Evolutionary conservation across 1,139 yeast genomes (phyloP).

Genomic region (Lodderomyces pseudojiufengensis): DNA sequence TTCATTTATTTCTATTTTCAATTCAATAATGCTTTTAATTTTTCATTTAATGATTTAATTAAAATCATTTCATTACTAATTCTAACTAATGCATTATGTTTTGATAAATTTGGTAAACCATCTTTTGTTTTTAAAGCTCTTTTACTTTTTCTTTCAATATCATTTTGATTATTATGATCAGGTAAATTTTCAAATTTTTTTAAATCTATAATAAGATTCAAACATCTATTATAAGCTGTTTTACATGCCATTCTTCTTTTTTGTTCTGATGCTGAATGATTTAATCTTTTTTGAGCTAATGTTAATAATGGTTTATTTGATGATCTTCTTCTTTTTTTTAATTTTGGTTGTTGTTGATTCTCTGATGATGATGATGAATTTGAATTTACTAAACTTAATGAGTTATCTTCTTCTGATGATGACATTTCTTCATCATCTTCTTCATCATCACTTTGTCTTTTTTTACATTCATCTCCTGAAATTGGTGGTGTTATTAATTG

Average conservation of each 20-base stretch:
- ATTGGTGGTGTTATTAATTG: conserved; percentile 13
- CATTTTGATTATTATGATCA: conserved; percentile 17
- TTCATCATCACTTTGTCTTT: conserved; percentile 12
- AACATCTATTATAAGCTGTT: conserved; percentile 53
- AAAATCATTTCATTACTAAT: conserved; percentile 39
- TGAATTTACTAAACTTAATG: background rate
- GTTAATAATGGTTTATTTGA: conserved; percentile 49
- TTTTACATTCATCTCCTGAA: conserved; percentile 13
- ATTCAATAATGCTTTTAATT: conserved; percentile 21
- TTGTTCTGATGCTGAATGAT: conserved; percentile 76
- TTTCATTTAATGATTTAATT: conserved; percentile 34
- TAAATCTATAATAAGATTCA: conserved; percentile 38
- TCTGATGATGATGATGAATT: conserved; percentile 8
- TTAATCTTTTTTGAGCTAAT: conserved; percentile 64
- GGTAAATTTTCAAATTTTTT: conserved; percentile 37
- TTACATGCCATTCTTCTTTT: conserved; percentile 71
- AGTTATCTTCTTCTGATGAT: background rate
- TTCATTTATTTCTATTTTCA: conserved; percentile 1
- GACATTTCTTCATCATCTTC: conserved; percentile 11
- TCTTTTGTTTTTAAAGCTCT: conserved; percentile 43
- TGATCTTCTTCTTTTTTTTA: conserved; percentile 29
- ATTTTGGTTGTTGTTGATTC: conserved; percentile 4
- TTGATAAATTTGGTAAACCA: conserved; percentile 47
- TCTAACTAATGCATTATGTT: conserved; percentile 43
- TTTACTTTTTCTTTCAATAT: conserved; percentile 32